Percentiles rank a stretch among this genome's conserved stretches.
Conservation (phyloP, 306 rosid species). For the Oxytropis ochrocephala region DNA sequence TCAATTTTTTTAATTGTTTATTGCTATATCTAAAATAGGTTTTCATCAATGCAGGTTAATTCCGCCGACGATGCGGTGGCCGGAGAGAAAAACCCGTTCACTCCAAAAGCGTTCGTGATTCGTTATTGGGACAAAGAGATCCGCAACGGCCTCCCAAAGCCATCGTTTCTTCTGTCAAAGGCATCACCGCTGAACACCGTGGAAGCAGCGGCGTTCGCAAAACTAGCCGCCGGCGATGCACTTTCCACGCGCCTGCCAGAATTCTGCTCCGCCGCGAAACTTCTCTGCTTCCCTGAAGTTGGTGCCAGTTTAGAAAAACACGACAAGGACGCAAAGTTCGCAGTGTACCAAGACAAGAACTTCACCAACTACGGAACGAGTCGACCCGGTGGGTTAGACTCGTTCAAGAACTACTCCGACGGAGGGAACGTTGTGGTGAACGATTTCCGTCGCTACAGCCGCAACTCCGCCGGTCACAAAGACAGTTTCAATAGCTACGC, state of each 20-base stretch:
- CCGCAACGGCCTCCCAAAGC: constrained; percentile 47
- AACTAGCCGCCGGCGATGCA: constrained; percentile 44
- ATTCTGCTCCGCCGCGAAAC: constrained; percentile 71
- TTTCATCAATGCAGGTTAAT: constrained; percentile 61
- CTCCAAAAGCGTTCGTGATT: constrained; percentile 57
- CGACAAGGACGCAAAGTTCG: constrained; percentile 43
- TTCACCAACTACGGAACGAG: constrained; percentile 82
- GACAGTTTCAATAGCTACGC: constrained; percentile 58
- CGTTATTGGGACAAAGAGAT: constrained; percentile 96
- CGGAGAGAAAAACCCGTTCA: constrained; percentile 54
- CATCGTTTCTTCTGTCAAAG: constrained; percentile 58
- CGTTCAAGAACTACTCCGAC: constrained; percentile 71
- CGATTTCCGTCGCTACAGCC: constrained; percentile 91
- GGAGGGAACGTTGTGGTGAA: constrained; percentile 46
- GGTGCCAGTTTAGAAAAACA: constrained; percentile 62
- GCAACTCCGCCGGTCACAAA: constrained; percentile 49
- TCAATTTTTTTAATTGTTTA: not conserved
- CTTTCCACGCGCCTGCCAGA: constrained; percentile 62
- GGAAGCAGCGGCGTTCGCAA: constrained; percentile 54
- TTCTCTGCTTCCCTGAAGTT: constrained; percentile 72
- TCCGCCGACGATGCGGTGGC: constrained; percentile 17
- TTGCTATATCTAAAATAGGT: constrained; percentile 10
- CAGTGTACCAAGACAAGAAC: constrained; percentile 42
- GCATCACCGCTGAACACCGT: constrained; percentile 67
- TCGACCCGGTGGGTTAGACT: constrained; percentile 62